Evolutionary conservation across 768 basidiomycete genomes (phyloP).

Genomic region (Plicaturopsis crispa): DNA sequence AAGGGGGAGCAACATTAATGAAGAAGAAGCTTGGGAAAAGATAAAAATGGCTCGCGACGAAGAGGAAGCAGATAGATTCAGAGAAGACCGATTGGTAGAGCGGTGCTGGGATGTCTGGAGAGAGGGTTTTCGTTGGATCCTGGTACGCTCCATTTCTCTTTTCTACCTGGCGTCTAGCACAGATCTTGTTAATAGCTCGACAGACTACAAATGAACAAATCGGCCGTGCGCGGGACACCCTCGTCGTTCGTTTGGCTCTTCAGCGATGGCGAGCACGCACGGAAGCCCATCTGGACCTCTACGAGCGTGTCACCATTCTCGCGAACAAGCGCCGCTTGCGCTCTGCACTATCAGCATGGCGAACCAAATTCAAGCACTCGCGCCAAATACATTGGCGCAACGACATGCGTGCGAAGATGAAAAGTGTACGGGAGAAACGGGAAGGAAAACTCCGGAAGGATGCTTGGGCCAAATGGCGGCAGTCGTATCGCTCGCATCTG

Average conservation of each 20-base stretch:
- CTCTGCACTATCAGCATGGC: constrained; percentile 44
- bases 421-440: constrained; percentile 45
- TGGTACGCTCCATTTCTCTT: no score
- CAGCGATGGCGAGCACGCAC: constrained; percentile 52
- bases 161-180: constrained; percentile 9
- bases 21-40: constrained; percentile 74
- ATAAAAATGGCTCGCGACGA: constrained; percentile 66
- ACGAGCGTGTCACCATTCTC: constrained; percentile 33
- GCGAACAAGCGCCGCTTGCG: constrained; percentile 38
- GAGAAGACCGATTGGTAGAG: constrained; percentile 53
- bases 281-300: constrained; percentile 27
- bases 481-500: constrained; percentile 40
- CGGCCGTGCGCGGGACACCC: constrained; percentile 55
- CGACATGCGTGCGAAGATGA: constrained; percentile 70
- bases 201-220: constrained; percentile 73
- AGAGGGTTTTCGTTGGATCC: constrained; percentile 63
- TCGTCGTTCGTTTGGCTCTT: constrained; percentile 51
- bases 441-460: constrained; percentile 47
- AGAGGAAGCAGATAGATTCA: constrained; percentile 61
- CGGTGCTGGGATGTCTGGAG: constrained; percentile 75
- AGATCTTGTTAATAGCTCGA: constrained; percentile 1
- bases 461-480: constrained; percentile 64
- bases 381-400: constrained; percentile 54
- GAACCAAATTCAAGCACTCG: constrained; percentile 40
- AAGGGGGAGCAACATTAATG: constrained; percentile 47